Base-by-base conservation (phyloP, 2,329 filamentous ascomycete species). In the Hypoxylon sp. region DNA sequence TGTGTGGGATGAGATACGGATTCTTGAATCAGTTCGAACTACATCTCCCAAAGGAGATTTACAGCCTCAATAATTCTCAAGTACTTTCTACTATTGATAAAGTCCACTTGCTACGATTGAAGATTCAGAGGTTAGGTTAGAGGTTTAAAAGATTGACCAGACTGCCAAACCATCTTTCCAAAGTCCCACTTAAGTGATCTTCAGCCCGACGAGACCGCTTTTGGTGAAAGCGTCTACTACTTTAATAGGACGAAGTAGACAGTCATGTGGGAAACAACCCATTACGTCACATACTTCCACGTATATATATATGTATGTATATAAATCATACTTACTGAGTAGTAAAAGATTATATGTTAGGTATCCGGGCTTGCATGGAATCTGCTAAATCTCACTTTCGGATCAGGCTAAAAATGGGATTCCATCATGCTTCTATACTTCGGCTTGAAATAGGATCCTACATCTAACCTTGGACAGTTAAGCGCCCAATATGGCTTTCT, bases 201-300 rank as follows among this genome's bases (percentile, higher is more conserved):
- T 31, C 29, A 31, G 9, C 9, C 29, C 6, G 26, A 5, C 26
- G 26, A 26, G 26, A 26, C 3, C 29, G 29, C 29, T 31, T 31
- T 31, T 31, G 5, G 29, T 31, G 29, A 31, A 31, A 31, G 29
- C 29, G 5, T 31, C 29, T 31, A 31, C 29, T 10, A 22, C 11
- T 19, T 31, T 3, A 6, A 51, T 14, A 22, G 31, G 14, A 42
- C 35, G 13, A 31, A 44, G 11, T 31, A 13, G 14, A 19, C 3
- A 9, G 33, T 29, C 10, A 24, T 13, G 17, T 29, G 29, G 26
- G 29, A 35, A 31, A 42, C 53, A 35, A 24, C 39, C 19, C 17
- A 47, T 47, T 57, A 47, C 53, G 53, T 47, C 53, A 47, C 39
- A 46, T 19, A 33, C n/a, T 14, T 39, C 5, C 17, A 31, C 33